Evolutionary conservation across 345 rosid species (phyloP).

Genomic region (Diplotaxis tenuifolia): DNA sequence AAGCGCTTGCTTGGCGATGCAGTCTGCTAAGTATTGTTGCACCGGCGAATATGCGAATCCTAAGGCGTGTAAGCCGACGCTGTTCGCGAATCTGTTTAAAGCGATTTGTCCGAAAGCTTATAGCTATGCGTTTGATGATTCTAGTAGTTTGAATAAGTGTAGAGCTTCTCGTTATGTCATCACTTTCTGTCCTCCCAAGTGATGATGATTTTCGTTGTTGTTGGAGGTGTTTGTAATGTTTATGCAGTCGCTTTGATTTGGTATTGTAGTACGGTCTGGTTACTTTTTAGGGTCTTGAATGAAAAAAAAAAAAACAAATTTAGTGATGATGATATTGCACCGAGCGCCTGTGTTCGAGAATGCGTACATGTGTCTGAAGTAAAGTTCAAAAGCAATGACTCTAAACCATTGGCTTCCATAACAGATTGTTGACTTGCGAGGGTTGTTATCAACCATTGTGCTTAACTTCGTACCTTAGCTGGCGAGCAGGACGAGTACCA

Average conservation of each 20-base stretch:
- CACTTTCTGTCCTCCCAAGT: conserved; percentile 87
- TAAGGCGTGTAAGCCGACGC: conserved; percentile 73
- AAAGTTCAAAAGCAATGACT: conserved; percentile 39
- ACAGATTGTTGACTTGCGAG: conserved; percentile 54
- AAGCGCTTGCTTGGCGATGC: conserved; percentile 95
- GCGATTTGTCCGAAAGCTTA: conserved; percentile 91
- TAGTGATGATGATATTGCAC: too few relatives aligned
- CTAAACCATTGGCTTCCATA: too few relatives aligned
- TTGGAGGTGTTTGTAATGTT: background rate
- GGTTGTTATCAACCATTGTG: conserved; percentile 89
- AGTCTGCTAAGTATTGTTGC: conserved; percentile 85
- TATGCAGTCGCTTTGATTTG: background rate
- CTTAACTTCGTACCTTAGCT: conserved; percentile 52
- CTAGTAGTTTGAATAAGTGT: conserved; percentile 81
- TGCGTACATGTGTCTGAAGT: conserved; percentile 59
- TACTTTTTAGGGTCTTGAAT: background rate
- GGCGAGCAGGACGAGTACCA: conserved; percentile 54
- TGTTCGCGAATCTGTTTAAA: conserved; percentile 77
- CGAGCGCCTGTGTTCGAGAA: conserved; percentile 74
- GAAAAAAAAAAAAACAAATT: too few relatives aligned
- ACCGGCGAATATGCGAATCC: conserved; percentile 74
- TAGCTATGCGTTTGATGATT: conserved; percentile 92
- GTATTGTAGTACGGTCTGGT: background rate
- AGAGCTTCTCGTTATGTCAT: conserved; percentile 85
- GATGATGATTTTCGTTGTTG: conserved; percentile 7